Conservation (phyloP, 1,284 basidiomycete species). For the Abortiporus biennis region DNA sequence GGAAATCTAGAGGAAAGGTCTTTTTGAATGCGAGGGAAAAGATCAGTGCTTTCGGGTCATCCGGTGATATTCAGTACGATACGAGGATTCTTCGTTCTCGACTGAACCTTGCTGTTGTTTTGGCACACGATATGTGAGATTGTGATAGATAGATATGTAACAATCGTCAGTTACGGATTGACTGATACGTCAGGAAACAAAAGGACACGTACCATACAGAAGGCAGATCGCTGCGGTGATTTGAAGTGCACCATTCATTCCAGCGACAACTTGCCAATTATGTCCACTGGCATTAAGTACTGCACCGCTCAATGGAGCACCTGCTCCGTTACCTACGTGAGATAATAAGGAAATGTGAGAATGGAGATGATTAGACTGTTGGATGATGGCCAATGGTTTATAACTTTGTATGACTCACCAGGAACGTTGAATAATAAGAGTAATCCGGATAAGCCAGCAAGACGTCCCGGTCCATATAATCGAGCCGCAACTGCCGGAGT, state of each 20-base stretch:
- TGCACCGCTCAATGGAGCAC: slow-evolving; percentile 20
- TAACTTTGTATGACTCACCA: slow-evolving; percentile 9
- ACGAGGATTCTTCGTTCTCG: slow-evolving; percentile 8
- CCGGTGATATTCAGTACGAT: slow-evolving; percentile 3
- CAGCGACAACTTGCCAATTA: slow-evolving; percentile 19
- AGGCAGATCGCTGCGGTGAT: slow-evolving; percentile 17
- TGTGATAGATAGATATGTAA: too few species aligned
- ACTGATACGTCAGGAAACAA: too few species aligned
- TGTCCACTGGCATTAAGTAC: slow-evolving; percentile 17
- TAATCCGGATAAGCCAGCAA: slow-evolving; percentile 21
- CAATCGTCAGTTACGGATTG: too few species aligned
- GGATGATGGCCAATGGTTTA: too few species aligned
- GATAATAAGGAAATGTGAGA: background rate
- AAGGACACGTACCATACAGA: slow-evolving; percentile 17
- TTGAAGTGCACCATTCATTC: slow-evolving; percentile 20
- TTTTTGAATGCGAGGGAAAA: too few species aligned
- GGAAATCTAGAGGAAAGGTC: too few species aligned
- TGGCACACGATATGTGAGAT: too few species aligned
- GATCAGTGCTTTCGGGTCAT: too few species aligned
- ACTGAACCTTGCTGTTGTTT: slow-evolving; percentile 13
- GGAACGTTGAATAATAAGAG: slow-evolving; percentile 21
- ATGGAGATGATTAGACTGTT: too few species aligned
- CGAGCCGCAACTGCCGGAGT: slow-evolving; percentile 19
- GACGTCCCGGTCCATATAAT: slow-evolving; percentile 17
- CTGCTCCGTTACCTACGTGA: slow-evolving; percentile 17